Percentiles rank a stretch among this genome's conserved stretches.
Evolutionary conservation across 176 grass and related monocot genomes (phyloP).

Genomic region (Calamus simplicifolius): DNA sequence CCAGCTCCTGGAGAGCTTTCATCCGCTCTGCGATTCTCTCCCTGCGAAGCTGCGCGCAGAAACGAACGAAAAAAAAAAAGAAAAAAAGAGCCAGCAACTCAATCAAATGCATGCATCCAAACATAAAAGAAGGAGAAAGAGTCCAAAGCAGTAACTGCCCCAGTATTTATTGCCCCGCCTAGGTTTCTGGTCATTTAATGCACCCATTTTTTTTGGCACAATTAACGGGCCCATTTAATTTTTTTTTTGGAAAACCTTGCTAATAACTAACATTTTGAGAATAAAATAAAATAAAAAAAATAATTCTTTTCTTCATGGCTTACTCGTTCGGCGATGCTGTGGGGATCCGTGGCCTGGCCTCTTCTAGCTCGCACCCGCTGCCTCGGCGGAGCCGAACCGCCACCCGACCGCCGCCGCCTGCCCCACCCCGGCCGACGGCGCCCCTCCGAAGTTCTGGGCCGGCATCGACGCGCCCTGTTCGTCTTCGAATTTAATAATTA

Average conservation of each 20-base stretch:
- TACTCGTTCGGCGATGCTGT: slow-evolving; percentile 65
- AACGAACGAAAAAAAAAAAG: neutral
- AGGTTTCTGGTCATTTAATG: too few relatives aligned
- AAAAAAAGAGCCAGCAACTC: neutral
- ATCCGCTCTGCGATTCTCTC: slow-evolving; percentile 98
- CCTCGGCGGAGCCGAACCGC: slow-evolving; percentile 4
- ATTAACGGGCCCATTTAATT: too few relatives aligned
- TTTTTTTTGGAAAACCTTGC: too few relatives aligned
- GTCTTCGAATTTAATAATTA: neutral
- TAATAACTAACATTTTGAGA: too few relatives aligned
- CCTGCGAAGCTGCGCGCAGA: slow-evolving; percentile 58
- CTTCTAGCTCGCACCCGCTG: slow-evolving; percentile 21
- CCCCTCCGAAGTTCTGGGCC: slow-evolving; percentile 49
- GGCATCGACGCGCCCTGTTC: slow-evolving; percentile 42
- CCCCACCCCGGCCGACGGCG: slow-evolving; percentile 22
- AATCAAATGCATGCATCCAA: slow-evolving; percentile 5
- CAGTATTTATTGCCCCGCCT: too few relatives aligned
- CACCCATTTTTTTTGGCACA: too few relatives aligned
- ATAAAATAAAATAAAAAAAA: too few relatives aligned
- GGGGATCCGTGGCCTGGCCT: slow-evolving; percentile 25
- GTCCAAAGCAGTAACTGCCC: too few relatives aligned
- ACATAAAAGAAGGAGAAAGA: neutral
- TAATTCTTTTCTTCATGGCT: neutral
- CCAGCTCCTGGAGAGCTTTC: slow-evolving; percentile 91
- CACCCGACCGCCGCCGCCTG: slow-evolving; percentile 22